Conservation (phyloP, 768 basidiomycete species). For the Leccinum incarnatum region DNA sequence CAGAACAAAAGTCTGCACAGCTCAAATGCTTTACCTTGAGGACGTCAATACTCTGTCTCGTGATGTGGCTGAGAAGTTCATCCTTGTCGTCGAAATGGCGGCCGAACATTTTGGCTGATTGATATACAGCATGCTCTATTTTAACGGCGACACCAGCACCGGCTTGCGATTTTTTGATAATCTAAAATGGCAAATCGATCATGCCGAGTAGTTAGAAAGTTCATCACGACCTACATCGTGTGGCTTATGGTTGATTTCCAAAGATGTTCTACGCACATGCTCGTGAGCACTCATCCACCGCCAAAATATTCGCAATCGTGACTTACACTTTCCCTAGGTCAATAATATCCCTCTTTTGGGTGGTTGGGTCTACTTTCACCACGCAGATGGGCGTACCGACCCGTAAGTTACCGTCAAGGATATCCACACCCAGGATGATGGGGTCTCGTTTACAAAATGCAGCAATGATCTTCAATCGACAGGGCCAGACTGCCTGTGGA, state of each 20-base stretch:
- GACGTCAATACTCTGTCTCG: slow-evolving; percentile 91
- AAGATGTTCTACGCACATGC: slow-evolving; percentile 63
- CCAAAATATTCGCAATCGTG: background rate
- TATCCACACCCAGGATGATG: slow-evolving; percentile 95
- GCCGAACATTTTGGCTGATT: slow-evolving; percentile 93
- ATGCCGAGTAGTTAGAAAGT: background rate
- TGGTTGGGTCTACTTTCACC: slow-evolving; percentile 84
- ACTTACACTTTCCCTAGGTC: slow-evolving; percentile 92
- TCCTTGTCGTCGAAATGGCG: slow-evolving; percentile 97
- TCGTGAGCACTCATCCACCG: slow-evolving; percentile 5
- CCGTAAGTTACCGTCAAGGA: slow-evolving; percentile 87
- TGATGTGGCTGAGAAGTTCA: slow-evolving; percentile 87
- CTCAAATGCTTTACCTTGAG: slow-evolving; percentile 61
- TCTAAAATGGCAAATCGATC: slow-evolving; percentile 38
- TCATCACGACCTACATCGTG: slow-evolving; percentile 54
- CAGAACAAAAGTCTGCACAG: slow-evolving; percentile 2
- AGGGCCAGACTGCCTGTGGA: slow-evolving; percentile 96
- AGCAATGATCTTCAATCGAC: slow-evolving; percentile 88
- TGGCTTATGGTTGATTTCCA: slow-evolving; percentile 96
- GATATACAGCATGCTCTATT: slow-evolving; percentile 96
- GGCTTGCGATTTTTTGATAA: slow-evolving; percentile 91
- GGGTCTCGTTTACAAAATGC: slow-evolving; percentile 96
- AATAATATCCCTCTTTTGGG: slow-evolving; percentile 88
- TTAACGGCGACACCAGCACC: slow-evolving; percentile 97
- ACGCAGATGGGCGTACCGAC: slow-evolving; percentile 95